Evolutionary conservation across 2,329 filamentous ascomycete genomes (phyloP).

Genomic region (Penicillium sclerotigenum): DNA sequence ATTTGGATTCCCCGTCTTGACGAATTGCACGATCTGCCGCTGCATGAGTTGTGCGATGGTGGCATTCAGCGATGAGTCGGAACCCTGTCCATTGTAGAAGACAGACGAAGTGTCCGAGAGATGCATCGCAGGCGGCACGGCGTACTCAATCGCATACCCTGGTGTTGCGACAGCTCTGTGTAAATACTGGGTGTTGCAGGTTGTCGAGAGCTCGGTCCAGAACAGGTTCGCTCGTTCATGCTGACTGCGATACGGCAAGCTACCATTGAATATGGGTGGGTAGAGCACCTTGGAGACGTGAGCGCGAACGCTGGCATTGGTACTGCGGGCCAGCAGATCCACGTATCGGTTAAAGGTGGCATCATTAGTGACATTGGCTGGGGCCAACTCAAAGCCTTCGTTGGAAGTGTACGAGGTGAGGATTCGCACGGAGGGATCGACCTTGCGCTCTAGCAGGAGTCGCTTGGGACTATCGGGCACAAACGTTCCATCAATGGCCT

Average conservation of each 20-base stretch:
- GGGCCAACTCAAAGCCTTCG: not conserved
- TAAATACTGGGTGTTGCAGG: not conserved
- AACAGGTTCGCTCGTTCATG: not conserved
- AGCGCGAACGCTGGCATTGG: not conserved
- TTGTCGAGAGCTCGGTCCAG: not conserved
- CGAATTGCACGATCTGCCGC: not conserved
- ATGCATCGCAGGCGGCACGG: not conserved
- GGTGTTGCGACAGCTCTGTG: not conserved
- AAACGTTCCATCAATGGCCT: not conserved
- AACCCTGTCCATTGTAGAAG: not conserved
- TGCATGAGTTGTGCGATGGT: not conserved
- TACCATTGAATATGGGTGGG: not conserved
- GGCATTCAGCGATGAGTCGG: not conserved
- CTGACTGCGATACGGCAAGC: not conserved
- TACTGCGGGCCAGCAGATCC: not conserved
- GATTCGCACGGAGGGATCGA: not conserved
- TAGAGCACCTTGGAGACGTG: not conserved
- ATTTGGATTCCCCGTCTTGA: not conserved
- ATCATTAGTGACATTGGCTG: not conserved
- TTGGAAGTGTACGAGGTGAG: not conserved
- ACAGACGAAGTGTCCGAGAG: not conserved
- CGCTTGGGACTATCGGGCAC: not conserved
- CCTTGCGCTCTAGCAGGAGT: not conserved
- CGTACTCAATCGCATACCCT: not conserved
- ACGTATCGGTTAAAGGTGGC: not conserved